Evolutionary conservation across 2,329 filamentous ascomycete genomes (phyloP), one percentile per base, ranked within the genome.

Genomic region (Trichoderma cornu-damae): DNA sequence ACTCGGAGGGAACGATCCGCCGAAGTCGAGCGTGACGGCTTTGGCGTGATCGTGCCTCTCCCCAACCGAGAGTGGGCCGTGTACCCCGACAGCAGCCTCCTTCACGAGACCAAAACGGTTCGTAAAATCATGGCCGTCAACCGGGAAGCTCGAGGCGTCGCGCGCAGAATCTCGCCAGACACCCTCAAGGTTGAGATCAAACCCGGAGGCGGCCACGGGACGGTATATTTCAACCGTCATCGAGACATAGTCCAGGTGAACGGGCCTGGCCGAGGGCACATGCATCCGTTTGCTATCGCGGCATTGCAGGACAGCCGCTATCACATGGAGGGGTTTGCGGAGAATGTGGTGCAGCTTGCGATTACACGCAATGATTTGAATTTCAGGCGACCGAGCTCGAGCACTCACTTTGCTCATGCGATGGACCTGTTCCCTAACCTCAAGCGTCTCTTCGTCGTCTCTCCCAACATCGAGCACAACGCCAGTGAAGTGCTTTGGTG

Each of bases 101-200:
- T 61, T 0, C 61, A 67, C 3, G 66, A 68, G n/a, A 75, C 70
- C 0, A 58, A 56, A 18, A 48, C 61, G 2, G 52, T 68, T 1
- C 68, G 72, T 6, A 57, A 61, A 3, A 60, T 75, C 12, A 61
- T 74, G 30, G 67, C 72, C 1, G 65, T 70, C 7, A 65, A 73
- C 35, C 61, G 65, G 6, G 72, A 75, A 60, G 71, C 70, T n/a
- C 73, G 73, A 24, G 61, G 57, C 12, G 55, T 73, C 3, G 73
- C 66, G 4, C 58, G 67, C 37, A 64, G 61, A 6, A 61, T 57
- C 2, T 70, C 68, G 8, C 73, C 73, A 0, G 61, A 76, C 22
- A 60, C 66, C 11, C 59, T 75, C 20, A 48, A 32, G 26, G 64
- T 76, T 1, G 63, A 69, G 3, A 49, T 42, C 12, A 61, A 55